A percentile compares a stretch with the other conserved stretches of the same genome.
Evolutionary conservation across 108 stramenopile genomes (phyloP).

Genomic region (Discostella pseudostelligera): DNA sequence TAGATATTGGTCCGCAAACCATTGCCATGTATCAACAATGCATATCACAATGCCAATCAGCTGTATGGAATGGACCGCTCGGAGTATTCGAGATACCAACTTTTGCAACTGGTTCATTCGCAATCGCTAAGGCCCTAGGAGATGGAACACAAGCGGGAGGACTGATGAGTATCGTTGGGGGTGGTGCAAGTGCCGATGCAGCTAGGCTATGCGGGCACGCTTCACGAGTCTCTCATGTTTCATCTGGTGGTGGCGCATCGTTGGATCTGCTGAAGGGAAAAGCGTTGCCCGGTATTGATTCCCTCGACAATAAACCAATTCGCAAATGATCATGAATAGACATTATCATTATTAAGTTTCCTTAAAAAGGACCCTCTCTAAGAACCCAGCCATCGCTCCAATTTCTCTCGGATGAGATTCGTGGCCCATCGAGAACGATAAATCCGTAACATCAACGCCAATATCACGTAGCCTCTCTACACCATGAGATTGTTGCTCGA

Average conservation of each 20-base stretch:
- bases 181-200: constrained; percentile 96
- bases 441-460: constrained; percentile 42
- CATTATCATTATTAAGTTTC: neutral
- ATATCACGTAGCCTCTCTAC: constrained; percentile 50
- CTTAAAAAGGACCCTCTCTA: constrained; percentile 48
- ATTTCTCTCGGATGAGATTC: constrained; percentile 66
- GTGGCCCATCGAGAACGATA: constrained; percentile 73
- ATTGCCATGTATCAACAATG: constrained; percentile 58
- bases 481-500: constrained; percentile 77
- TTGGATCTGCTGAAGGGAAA: constrained; percentile 94
- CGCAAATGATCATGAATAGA: neutral
- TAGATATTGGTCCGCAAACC: constrained; percentile 94
- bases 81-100: constrained; percentile 95
- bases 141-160: constrained; percentile 83
- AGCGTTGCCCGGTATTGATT: constrained; percentile 14
- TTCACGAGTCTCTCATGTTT: constrained; percentile 86
- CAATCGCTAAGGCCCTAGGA: constrained; percentile 83
- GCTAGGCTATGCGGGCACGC: constrained; percentile 78
- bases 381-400: constrained; percentile 68
- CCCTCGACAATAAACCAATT: constrained; percentile 13
- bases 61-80: constrained; percentile 96
- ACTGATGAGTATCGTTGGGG: constrained; percentile 90
- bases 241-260: constrained; percentile 91
- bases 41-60: constrained; percentile 66
- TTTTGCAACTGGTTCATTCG: constrained; percentile 88